These are phyloP conservation scores for Myxozyma geophila DNA, from an alignment of 805 yeast species.

Conservation along the genomic window DNA sequence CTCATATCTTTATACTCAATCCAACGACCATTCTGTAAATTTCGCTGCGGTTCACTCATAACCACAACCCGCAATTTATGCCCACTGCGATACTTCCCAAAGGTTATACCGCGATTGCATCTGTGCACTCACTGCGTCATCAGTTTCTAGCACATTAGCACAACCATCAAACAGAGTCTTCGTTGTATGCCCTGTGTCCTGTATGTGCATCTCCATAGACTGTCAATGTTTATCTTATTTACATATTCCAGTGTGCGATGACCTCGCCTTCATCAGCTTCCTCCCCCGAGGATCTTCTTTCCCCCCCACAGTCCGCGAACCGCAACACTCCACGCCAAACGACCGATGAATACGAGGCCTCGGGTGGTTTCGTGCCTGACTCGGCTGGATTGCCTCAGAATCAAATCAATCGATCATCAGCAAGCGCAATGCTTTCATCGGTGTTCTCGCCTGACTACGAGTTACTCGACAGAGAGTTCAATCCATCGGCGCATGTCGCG, in stretches of 20 bases:
- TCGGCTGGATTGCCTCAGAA: not conserved
- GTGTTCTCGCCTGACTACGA: slow-evolving; percentile 32
- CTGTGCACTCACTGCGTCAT: no score
- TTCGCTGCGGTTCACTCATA: no score
- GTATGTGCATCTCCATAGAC: no score
- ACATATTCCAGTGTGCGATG: not conserved
- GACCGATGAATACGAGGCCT: not conserved
- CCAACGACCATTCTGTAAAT: no score
- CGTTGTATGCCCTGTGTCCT: no score
- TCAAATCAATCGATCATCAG: slow-evolving; percentile 1
- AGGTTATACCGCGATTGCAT: no score
- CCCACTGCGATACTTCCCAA: no score
- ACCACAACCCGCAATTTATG: no score
- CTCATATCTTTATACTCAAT: no score
- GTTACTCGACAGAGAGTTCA: slow-evolving; percentile 22
- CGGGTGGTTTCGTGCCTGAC: slow-evolving; percentile 16
- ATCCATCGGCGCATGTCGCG: slow-evolving; percentile 19
- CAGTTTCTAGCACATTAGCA: no score
- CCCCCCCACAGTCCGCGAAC: slow-evolving; percentile 4
- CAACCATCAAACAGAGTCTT: no score
- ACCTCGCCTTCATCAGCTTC: slow-evolving; percentile 4
- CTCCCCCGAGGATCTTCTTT: not conserved
- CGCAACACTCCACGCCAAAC: not conserved
- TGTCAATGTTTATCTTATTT: no score
- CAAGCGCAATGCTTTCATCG: slow-evolving; percentile 11